Evolutionary conservation across 306 rosid genomes (phyloP).

Genomic region (Carpinus fangiana): DNA sequence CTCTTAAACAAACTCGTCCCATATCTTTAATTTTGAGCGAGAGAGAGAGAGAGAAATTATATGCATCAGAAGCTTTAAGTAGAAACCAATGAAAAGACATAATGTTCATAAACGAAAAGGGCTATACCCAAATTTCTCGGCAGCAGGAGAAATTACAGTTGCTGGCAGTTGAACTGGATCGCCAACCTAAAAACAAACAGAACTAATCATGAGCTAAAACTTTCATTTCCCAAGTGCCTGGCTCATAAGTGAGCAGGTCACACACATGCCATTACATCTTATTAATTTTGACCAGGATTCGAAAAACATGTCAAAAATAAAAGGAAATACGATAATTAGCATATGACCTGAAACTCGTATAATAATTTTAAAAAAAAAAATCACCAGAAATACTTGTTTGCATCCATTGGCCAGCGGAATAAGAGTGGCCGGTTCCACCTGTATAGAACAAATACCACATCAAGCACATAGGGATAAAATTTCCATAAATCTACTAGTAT

Average conservation of each 20-base stretch:
- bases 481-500: not conserved
- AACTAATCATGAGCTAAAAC: not conserved
- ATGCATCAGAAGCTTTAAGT: slow-evolving; percentile 7
- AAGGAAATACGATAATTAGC: not conserved
- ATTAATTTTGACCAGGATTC: not conserved
- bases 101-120: slow-evolving; percentile 9
- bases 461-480: not conserved
- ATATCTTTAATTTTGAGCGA: slow-evolving; percentile 55
- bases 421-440: slow-evolving; percentile 95
- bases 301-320: not conserved
- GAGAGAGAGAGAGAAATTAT: slow-evolving; percentile 9
- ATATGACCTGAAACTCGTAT: slow-evolving; percentile 12
- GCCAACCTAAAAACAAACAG: slow-evolving; percentile 56
- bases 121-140: slow-evolving; percentile 67
- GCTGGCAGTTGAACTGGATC: slow-evolving; percentile 99
- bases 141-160: slow-evolving; percentile 78
- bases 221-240: not conserved
- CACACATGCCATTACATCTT: not conserved
- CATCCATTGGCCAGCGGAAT: slow-evolving; percentile 91
- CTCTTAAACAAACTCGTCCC: slow-evolving; percentile 88
- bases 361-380: not conserved
- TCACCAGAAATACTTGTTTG: slow-evolving; percentile 94
- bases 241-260: slow-evolving; percentile 6
- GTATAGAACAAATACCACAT: slow-evolving; percentile 21
- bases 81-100: slow-evolving; percentile 7